Percentiles rank a stretch among this genome's conserved stretches.
Evolutionary conservation across 148 eudicot genomes (phyloP).

Genomic region (Mesembryanthemum crystallinum): DNA sequence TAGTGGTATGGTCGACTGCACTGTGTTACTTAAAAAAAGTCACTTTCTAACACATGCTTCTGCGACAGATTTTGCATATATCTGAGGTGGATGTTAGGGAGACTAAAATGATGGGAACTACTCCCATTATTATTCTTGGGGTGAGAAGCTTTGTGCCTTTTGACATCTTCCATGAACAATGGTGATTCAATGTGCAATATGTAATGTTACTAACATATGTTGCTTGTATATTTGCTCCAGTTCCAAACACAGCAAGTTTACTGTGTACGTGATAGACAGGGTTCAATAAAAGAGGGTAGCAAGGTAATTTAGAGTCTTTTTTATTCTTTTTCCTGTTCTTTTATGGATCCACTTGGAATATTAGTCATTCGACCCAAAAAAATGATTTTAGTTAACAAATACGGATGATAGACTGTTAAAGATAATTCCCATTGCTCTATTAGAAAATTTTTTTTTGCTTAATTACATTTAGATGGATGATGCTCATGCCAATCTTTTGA

Average conservation of each 20-base stretch:
- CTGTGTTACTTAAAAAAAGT: too few species aligned
- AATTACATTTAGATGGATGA: background rate
- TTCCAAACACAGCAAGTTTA: slow-evolving; percentile 91
- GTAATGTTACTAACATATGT: slow-evolving; percentile 18
- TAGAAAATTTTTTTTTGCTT: background rate
- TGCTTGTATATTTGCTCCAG: slow-evolving; percentile 40
- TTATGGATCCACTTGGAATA: background rate
- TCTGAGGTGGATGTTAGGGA: slow-evolving; percentile 81
- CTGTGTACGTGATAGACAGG: slow-evolving; percentile 74
- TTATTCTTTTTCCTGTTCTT: background rate
- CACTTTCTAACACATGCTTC: background rate
- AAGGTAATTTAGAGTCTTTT: slow-evolving; percentile 40
- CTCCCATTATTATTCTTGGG: slow-evolving; percentile 69
- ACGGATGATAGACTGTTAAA: background rate
- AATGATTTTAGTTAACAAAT: background rate
- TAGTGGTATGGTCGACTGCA: background rate
- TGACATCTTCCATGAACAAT: background rate
- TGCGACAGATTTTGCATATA: slow-evolving; percentile 75
- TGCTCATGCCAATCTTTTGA: background rate
- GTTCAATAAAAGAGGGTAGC: slow-evolving; percentile 75
- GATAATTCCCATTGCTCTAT: too few species aligned
- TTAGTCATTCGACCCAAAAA: background rate
- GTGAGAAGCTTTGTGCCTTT: slow-evolving; percentile 38
- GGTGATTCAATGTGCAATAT: background rate
- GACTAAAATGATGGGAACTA: slow-evolving; percentile 93